Evolutionary conservation across 305 asterid genomes (phyloP), one percentile per base, ranked within the genome.

Genomic region (Fraxinus sp.): DNA sequence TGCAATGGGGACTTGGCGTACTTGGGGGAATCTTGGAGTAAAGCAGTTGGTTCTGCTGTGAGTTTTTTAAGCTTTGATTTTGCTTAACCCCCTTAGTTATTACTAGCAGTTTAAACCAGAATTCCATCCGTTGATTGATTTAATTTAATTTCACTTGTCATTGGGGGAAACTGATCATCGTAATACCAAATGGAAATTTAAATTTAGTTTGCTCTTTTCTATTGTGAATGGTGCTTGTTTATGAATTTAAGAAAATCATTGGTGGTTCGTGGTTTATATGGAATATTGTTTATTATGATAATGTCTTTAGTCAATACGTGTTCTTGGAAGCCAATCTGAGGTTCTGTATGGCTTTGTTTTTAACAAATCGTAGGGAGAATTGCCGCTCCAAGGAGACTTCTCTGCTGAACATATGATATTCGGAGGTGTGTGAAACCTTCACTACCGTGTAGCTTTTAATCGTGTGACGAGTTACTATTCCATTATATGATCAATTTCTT

Each of bases 351-450:
- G 10, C 71, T 77, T 26, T 46, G 10, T 74, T 59, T 85, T 80
- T 41, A 77, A 77, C 16, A 77, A 86, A 84, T 81, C 85, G 55
- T 87, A 96, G 99, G 99, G 98, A 80, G 99, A 96, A 64, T 82
- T 96, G 85, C 99, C 99, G 72, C 99, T 96, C 80, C 99, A 96
- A 83, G 99, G 99, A 70, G 99, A 96, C 85, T 96, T 96, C 90
- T 96, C 98, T n/a, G 99, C 99, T 0, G 97, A 96, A 78, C 99
- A 94, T 88, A 96, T 96, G 99, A 96, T 96, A 83, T 93, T 91
- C 88, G 98, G 99, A 89, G 99, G 99, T 96, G 70, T 78, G 88
- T 88, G 81, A 78, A 59, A 44, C 78, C 49, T 72, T 81, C 76
- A n/a, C 52, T 79, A 9, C 16, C 44, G 33, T 28, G 70, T 32